Conservation (phyloP, 306 rosid genomes). For the Glycyrrhiza uralensis region DNA sequence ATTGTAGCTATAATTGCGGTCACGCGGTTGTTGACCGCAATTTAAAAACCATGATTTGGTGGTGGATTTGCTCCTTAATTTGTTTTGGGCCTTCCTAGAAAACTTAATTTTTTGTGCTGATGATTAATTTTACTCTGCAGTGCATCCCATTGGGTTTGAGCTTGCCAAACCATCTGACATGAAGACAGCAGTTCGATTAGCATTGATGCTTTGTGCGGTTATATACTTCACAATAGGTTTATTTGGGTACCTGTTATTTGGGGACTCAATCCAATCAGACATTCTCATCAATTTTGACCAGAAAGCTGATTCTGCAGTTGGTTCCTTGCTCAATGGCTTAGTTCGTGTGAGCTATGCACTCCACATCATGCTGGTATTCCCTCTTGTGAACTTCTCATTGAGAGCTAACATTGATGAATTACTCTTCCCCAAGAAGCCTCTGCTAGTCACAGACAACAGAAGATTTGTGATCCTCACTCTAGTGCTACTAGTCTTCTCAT, state of each 20-base stretch:
- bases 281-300: constrained; percentile 78
- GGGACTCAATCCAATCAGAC: constrained; percentile 74
- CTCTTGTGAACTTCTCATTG: constrained; percentile 74
- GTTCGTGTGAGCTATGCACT: constrained; percentile 86
- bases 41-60: neutral
- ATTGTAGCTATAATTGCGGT: too few relatives aligned
- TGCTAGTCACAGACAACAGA: constrained; percentile 51
- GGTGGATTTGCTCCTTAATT: neutral
- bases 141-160: constrained; percentile 91
- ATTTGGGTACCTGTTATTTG: constrained; percentile 87
- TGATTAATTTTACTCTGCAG: constrained; percentile 41
- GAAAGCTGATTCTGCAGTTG: constrained; percentile 48
- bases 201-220: constrained; percentile 60
- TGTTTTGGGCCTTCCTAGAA: neutral
- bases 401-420: constrained; percentile 82
- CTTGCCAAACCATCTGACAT: constrained; percentile 66
- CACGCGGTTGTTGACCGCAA: too few relatives aligned
- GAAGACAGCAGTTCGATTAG: constrained; percentile 66
- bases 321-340: constrained; percentile 57
- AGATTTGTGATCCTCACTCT: constrained; percentile 70
- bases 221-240: constrained; percentile 69
- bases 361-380: constrained; percentile 87
- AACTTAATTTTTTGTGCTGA: neutral
- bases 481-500: constrained; percentile 52
- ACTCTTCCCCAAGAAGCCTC: constrained; percentile 56